phyloP scores from a whole-genome alignment of 129 eudicot species.

The Flaveria trinervia region DNA sequence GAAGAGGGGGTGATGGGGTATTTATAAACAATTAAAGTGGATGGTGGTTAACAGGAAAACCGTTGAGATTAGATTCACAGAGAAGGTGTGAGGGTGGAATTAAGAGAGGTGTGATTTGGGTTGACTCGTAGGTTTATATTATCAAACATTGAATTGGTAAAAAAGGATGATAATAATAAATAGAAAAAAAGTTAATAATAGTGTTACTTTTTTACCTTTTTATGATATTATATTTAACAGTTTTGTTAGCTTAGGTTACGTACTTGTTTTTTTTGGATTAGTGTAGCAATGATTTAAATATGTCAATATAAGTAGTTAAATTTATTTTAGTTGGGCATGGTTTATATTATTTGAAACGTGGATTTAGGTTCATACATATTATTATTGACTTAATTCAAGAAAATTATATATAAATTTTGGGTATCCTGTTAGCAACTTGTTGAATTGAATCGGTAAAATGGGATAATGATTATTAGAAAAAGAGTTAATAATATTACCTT shows the following conservation, averaged over 20 bases:
- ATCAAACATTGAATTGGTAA: slow-evolving; percentile 14
- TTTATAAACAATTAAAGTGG: slow-evolving; percentile 30
- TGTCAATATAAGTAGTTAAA: too few relatives aligned
- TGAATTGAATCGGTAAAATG: too few relatives aligned
- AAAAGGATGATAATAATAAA: neutral
- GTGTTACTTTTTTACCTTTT: neutral
- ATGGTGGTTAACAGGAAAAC: slow-evolving; percentile 24
- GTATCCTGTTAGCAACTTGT: too few relatives aligned
- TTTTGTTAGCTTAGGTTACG: neutral
- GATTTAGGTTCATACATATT: too few relatives aligned
- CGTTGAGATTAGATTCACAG: slow-evolving; percentile 37
- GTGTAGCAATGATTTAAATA: too few relatives aligned
- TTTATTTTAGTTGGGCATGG: too few relatives aligned
- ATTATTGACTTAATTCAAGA: too few relatives aligned
- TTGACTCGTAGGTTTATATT: slow-evolving; percentile 27
- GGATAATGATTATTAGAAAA: too few relatives aligned
- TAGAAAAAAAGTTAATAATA: neutral
- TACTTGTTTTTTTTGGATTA: neutral
- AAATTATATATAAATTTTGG: too few relatives aligned
- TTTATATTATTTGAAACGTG: too few relatives aligned
- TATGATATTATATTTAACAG: neutral
- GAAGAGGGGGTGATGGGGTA: slow-evolving; percentile 13
- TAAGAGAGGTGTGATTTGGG: slow-evolving; percentile 17
- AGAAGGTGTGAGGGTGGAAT: slow-evolving; percentile 30
- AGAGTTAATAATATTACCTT: too few relatives aligned